Base-by-base conservation (phyloP, 2,329 filamentous ascomycete genomes). In the Aspergillus ochraceoroseus region DNA sequence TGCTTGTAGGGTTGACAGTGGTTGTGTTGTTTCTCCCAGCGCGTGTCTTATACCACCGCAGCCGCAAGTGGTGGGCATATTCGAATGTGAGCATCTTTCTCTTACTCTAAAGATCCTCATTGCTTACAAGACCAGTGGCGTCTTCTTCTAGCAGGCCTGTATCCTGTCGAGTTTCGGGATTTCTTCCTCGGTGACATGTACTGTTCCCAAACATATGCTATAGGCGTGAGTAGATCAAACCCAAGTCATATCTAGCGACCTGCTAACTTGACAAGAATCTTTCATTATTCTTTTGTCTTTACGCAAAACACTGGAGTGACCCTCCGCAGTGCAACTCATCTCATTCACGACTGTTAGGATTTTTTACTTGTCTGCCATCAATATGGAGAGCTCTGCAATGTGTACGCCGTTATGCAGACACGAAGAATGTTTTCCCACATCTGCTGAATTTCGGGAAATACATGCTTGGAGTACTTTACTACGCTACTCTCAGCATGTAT, bases 141-240 rank as follows among this genome's bases (percentile, higher is more conserved):
- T 46, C 72, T 96, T 12, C 69, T 94, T 38, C 75, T 90, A 33
- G 87, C 90, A 9, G 89, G 89, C 3, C 62, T 94, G 13, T 95
- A 94, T 57, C 87, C 87, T 1, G 92, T 98, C 34, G 90, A 96
- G 61, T 98, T 96, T 62, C 80, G 89, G 43, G 92, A 98, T 65
- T 96, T 98, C 68, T 96, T 95, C 65, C 75, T 96, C 0, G 92
- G 92, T 37, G 92, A 98, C 61, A 95, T 96, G 74, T 95, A 94
- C 64, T 96, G 90, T 65, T 96, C 92, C 2, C 73, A 94, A 41
- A 94, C 89, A 4, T 98, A 98, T 64, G 77, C 83, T 11, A 86
- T 87, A 65, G 83, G 86, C 46, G 86, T 90, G 73, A 70, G 84
- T 55, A 9, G 28, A 19, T 19, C 5, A 14, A 28, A 14, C 5